Base-by-base conservation (phyloP, 441 rosid species). In the Gossypium davidsonii region DNA sequence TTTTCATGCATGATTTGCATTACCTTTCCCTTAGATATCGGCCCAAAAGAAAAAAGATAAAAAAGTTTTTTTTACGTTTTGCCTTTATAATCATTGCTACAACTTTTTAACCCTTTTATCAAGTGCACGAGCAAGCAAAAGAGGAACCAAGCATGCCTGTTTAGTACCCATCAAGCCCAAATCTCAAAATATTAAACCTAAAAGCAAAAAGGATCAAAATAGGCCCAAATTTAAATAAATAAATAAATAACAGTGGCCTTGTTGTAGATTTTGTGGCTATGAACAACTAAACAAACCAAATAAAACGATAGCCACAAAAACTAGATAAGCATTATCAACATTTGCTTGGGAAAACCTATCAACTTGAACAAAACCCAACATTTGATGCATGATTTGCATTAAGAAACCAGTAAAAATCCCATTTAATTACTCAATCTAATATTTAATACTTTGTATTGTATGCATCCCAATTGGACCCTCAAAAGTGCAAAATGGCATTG, bases 401-500 rank as follows among this genome's bases (percentile, higher is more conserved):
- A 26, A 59, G 64, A 59, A 59, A 59, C 4, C 20, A 59, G 3
- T 57, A 18, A 6, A 53, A 2, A 15, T 18, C 12, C 58, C 25
- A 53, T 53, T 56, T 56, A 23, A 10, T 57, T 23, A 31, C n/a
- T 57, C 31, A 57, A 57, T 23, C 63, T 55, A 60, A 60, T 18
- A 6, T 42, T 60, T 28, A n/a, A 56, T 14, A 6, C 44, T 14
- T 15, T 9, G 2, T 17, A 18, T 61, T 61, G 39, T 62, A 34
- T 9, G 51, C 49, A 63, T 18, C 25, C 14, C 18, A 4, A 39
- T 63, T 37, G 67, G 49, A 37, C 67, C 7, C 25, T 62, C 48
- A 34, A 15, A 44, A 60, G 68, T 61, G 18, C 31, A 31, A 53
- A 31, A 87, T 89, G 92, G 81, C 90, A 62, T 81, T 84, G 79